Percentiles rank a stretch among this genome's conserved stretches.
These are phyloP conservation scores for Penicillium sp. DNA, from an alignment of 2,329 filamentous ascomycete genomes.

Conservation along the genomic window DNA sequence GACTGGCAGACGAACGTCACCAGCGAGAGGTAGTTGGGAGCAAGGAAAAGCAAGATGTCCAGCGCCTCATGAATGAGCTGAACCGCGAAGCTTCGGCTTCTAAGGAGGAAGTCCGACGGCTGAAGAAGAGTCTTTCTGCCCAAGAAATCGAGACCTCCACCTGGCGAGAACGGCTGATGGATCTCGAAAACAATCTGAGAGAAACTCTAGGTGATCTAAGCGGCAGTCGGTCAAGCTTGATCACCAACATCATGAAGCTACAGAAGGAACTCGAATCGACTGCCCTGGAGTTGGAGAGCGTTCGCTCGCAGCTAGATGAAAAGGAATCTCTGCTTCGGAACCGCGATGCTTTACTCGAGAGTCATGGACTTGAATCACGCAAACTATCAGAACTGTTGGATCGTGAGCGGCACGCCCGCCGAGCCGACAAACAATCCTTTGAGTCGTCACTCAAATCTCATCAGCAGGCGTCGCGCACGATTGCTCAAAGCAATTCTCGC, in stretches of 20 bases:
- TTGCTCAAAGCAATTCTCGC: slow-evolving; percentile 77
- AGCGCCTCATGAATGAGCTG: slow-evolving; percentile 87
- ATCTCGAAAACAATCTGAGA: slow-evolving; percentile 83
- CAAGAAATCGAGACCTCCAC: slow-evolving; percentile 84
- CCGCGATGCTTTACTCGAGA: slow-evolving; percentile 82
- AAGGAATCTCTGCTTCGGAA: slow-evolving; percentile 88
- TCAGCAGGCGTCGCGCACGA: slow-evolving; percentile 78
- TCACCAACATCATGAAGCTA: slow-evolving; percentile 81
- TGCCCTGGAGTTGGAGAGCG: slow-evolving; percentile 73
- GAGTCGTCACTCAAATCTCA: slow-evolving; percentile 86
- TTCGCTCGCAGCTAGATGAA: slow-evolving; percentile 74
- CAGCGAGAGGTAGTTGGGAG: slow-evolving; percentile 83
- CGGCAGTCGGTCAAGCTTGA: slow-evolving; percentile 77
- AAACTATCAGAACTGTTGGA: slow-evolving; percentile 85
- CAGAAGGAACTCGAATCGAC: slow-evolving; percentile 85
- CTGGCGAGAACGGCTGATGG: slow-evolving; percentile 86
- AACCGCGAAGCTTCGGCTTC: slow-evolving; percentile 76
- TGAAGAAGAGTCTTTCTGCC: slow-evolving; percentile 77
- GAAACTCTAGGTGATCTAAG: slow-evolving; percentile 83
- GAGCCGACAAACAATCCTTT: slow-evolving; percentile 80
- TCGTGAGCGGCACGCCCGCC: slow-evolving; percentile 79
- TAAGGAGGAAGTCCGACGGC: slow-evolving; percentile 78
- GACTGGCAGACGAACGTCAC: slow-evolving; percentile 73
- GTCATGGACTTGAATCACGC: slow-evolving; percentile 77
- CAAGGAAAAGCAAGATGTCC: slow-evolving; percentile 90